Conservation (phyloP, 345 rosid genomes). For the Aegle marmelos region DNA sequence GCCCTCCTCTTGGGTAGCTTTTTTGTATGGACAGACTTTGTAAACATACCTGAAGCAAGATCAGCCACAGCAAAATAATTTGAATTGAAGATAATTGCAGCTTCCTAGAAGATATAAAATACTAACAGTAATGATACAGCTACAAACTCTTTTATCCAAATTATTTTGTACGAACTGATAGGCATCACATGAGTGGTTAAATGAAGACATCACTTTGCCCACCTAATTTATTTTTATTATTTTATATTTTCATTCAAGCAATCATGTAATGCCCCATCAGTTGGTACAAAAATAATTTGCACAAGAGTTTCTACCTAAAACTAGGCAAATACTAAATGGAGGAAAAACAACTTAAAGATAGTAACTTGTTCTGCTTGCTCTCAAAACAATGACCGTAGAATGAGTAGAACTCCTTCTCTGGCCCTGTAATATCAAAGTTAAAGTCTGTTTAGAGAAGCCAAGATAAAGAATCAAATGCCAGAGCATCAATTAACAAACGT, state of each 20-base stretch:
- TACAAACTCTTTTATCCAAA: no score
- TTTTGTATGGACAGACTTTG: conserved; percentile 87
- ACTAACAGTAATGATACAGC: background rate
- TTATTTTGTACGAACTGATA: no score
- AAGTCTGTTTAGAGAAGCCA: conserved; percentile 24
- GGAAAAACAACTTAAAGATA: background rate
- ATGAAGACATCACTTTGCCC: no score
- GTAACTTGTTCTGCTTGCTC: conserved; percentile 85
- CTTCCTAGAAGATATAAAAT: background rate
- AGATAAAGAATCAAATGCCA: conserved; percentile 15
- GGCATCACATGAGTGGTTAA: no score
- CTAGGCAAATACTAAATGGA: background rate
- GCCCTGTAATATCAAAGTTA: conserved; percentile 49
- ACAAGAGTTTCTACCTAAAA: no score
- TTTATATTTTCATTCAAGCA: no score
- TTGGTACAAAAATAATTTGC: no score
- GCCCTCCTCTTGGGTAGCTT: conserved; percentile 85
- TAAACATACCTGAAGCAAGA: conserved; percentile 68
- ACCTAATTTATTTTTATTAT: no score
- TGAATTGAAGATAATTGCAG: background rate
- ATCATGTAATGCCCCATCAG: no score
- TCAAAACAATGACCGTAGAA: conserved; percentile 80
- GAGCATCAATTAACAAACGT: conserved; percentile 7
- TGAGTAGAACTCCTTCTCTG: conserved; percentile 87
- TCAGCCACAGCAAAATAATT: conserved; percentile 12